Evolutionary conservation across 345 rosid species (phyloP).

Genomic region (Eucalyptus globulus): DNA sequence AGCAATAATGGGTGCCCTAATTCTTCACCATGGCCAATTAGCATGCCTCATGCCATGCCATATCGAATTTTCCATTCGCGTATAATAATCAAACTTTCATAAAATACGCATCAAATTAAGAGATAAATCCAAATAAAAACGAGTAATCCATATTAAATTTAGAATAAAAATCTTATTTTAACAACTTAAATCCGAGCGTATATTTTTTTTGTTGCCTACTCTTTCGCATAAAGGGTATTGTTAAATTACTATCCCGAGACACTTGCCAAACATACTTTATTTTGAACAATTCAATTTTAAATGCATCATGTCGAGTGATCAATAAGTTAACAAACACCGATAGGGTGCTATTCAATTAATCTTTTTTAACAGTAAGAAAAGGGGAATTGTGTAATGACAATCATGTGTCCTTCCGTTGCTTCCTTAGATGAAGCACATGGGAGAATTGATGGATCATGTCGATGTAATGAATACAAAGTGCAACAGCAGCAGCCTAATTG

Average conservation of each 20-base stretch:
- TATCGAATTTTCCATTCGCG: neutral
- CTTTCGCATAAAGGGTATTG: neutral
- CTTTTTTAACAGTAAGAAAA: neutral
- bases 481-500: neutral
- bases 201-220: neutral
- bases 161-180: neutral
- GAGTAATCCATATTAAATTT: accelerated
- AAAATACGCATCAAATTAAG: neutral
- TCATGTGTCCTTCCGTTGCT: neutral
- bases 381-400: neutral
- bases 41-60: neutral
- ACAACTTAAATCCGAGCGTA: neutral
- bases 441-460: neutral
- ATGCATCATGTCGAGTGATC: neutral
- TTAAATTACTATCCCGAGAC: no score
- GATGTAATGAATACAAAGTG: neutral
- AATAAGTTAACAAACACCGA: neutral
- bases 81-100: neutral
- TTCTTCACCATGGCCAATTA: neutral
- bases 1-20: neutral
- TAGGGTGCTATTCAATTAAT: neutral
- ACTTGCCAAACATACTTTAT: neutral
- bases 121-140: neutral
- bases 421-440: neutral
- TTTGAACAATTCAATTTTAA: neutral